Evolutionary conservation across 2,329 filamentous ascomycete species (phyloP), one percentile per base, ranked within the genome.

Genomic region (Claviceps sp.): DNA sequence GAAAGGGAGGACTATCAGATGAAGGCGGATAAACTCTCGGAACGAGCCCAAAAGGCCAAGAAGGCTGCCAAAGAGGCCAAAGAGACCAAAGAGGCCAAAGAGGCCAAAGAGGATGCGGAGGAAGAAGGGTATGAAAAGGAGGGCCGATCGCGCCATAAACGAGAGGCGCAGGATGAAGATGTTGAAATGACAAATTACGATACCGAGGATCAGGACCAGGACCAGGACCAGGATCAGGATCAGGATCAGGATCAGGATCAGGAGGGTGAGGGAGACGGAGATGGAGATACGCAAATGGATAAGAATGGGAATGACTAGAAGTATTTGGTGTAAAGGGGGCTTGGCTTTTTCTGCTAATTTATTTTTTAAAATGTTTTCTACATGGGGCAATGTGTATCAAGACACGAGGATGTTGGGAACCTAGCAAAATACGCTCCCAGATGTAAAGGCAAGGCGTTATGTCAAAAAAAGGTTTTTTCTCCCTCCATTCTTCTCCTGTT

Each of bases 181-280:
- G 67, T 74, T 4, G 72, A 75, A 57, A 76, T 76, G 72, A 64
- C 60, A 14, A 71, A 73, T 50, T 69, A 71, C 52, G 72, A 75
- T 45, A 70, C 70, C 2, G 68, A 70, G 50, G 68, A 70, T 42
- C 65, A 69, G 52, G 53, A 53, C 14, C 47, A 49, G 6, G 50
- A 52, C 11, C 47, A 49, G n/a, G 47, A 49, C 3, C 47, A 49
- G n/a, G 47, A 52, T 6, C 51, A 50, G n/a, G 52, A 54, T 9
- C 46, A 50, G 16, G 66, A 68, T 5, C 43, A 50, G 16, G 66
- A 68, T 5, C 43, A 40, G 14, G 42, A 44, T 26, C 23, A 29
- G 2, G 43, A 45, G 4, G 22, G 29, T 5, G 40, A 42, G 2
- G 39, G 39, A 14, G 39, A 42, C 1, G 39, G 39, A 42, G 43